Evolutionary conservation across 2,329 filamentous ascomycete genomes (phyloP).

Genomic region (Calonectria leucothoes): DNA sequence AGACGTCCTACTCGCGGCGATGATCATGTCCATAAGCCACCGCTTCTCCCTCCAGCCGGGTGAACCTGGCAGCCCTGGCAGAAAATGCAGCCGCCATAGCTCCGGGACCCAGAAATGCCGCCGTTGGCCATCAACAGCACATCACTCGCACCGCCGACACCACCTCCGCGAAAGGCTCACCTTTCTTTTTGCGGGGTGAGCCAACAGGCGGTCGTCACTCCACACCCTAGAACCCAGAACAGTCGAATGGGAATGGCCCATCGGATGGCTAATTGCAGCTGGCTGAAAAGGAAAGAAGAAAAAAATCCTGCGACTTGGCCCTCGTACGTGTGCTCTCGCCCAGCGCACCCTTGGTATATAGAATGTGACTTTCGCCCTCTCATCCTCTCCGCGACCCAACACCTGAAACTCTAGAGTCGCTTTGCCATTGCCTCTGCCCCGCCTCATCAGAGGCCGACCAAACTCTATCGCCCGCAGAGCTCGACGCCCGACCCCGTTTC

Average conservation of each 20-base stretch:
- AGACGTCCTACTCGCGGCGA: slow-evolving; percentile 7
- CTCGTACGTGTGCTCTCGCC: background rate
- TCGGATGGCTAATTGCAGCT: slow-evolving; percentile 27
- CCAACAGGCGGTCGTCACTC: slow-evolving; percentile 36
- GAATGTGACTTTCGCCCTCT: slow-evolving; percentile 40
- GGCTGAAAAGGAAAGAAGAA: slow-evolving; percentile 4
- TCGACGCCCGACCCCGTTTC: slow-evolving; percentile 23
- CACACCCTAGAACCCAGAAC: slow-evolving; percentile 37
- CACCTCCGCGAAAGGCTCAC: slow-evolving; percentile 16
- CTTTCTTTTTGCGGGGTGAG: slow-evolving; percentile 36
- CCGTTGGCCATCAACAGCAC: slow-evolving; percentile 36
- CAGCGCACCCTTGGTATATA: slow-evolving; percentile 37
- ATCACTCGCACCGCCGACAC: slow-evolving; percentile 27
- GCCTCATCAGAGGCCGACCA: slow-evolving; percentile 20
- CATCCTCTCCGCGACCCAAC: slow-evolving; percentile 26
- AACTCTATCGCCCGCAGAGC: slow-evolving; percentile 22
- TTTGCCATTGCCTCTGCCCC: slow-evolving; percentile 21
- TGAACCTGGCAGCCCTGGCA: slow-evolving; percentile 17
- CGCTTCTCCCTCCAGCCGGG: slow-evolving; percentile 30
- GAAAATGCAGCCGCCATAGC: slow-evolving; percentile 10
- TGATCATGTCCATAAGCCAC: slow-evolving; percentile 28
- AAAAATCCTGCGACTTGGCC: background rate
- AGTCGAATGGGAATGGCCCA: slow-evolving; percentile 33
- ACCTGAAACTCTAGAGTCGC: slow-evolving; percentile 36
- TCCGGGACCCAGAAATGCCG: slow-evolving; percentile 26